Evolutionary conservation across 306 rosid species (phyloP), one percentile per base, ranked within the genome.

Genomic region (Corylus americana): DNA sequence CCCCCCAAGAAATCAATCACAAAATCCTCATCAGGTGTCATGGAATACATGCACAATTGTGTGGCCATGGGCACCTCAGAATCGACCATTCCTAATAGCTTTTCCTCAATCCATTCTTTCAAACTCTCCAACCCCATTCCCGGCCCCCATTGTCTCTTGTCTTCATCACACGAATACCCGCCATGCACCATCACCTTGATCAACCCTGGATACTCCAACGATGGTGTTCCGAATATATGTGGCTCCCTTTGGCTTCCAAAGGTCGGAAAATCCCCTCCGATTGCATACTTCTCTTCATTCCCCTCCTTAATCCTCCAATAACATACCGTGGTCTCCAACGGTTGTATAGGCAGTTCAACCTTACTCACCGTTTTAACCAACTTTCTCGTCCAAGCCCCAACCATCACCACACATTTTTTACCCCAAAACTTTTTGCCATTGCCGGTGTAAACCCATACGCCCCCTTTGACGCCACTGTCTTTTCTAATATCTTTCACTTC

Each of bases 231-330:
- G 37, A 91, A 96, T 2, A 91, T 2, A 44, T 61, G 76, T 1
- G 82, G 71, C 0, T 74, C 12, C 0, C 93, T 93, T 0, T 11
- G 64, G 70, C 92, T 79, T 0, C 89, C 88, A 35, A 96, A 90
- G 3, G 98, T 91, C 0, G 98, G 99, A 11, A 96, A 93, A 31
- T 77, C 88, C 0, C 90, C 85, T 0, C 88, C 90, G 1, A 90
- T 67, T 0, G 80, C 66, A 7, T 83, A 91, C 17, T 82, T 80
- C 7, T 53, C 79, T 73, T 86, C 88, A 1, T 84, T 81, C 48
- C 98, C 94, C 50, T 87, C 90, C 82, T 88, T 96, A 1, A 96
- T 80, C 51, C 93, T 83, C 99, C 99, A 96, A 2, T 96, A 96
- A 45, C 59, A 84, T 1, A 82, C 82, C 1, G 77, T 54, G 22